Conservation (phyloP, 805 yeast species). For the Saccharomyces kudriavzevii region DNA sequence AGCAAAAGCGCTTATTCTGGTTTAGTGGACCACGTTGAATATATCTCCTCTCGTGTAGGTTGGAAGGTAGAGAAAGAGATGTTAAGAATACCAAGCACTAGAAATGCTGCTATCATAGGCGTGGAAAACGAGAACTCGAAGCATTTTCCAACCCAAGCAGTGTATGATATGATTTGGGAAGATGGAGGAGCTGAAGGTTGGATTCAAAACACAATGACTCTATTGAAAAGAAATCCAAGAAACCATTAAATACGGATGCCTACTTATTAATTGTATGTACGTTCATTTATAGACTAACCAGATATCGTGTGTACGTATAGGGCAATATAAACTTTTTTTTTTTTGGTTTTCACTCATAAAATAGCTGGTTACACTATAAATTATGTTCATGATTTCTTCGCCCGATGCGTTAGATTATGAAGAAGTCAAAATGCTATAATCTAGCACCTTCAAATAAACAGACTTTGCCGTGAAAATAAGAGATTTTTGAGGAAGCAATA, state of each 20-base stretch:
- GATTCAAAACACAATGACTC: conserved; percentile 70
- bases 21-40: conserved; percentile 76
- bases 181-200: conserved; percentile 92
- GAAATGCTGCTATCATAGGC: conserved; percentile 87
- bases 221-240: conserved; percentile 65
- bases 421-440: not conserved
- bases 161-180: conserved; percentile 54
- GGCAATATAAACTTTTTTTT: not conserved
- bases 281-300: not conserved
- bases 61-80: conserved; percentile 83
- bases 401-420: not conserved
- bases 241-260: conserved; percentile 41
- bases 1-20: conserved; percentile 67
- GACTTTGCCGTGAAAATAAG: not conserved
- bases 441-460: not conserved
- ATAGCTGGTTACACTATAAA: not conserved
- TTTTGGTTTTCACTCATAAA: too few species aligned
- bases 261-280: not conserved
- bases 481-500: not conserved
- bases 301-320: not conserved
- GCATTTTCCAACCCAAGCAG: conserved; percentile 28
- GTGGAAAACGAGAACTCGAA: conserved; percentile 32
- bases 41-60: conserved; percentile 58
- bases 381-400: not conserved
- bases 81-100: conserved; percentile 86